phyloP scores from a whole-genome alignment of 2,329 filamentous ascomycete genomes.

The Trichoderma breve region DNA sequence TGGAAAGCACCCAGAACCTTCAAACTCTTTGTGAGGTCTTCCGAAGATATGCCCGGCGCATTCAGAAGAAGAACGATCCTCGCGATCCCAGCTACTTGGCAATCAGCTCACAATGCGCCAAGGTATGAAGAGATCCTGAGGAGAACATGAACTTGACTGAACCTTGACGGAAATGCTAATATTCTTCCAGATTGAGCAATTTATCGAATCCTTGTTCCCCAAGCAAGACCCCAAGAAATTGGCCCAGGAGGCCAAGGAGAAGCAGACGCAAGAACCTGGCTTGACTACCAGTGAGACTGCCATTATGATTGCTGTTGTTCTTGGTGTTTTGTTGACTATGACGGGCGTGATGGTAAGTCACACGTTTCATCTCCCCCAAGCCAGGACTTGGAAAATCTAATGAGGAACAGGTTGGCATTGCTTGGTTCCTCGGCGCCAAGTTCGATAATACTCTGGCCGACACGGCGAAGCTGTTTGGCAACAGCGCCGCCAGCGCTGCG shows the following conservation, averaged over 20 bases:
- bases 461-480: conserved; percentile 2
- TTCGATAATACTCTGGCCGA: conserved; percentile 57
- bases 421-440: conserved; percentile 77
- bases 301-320: conserved; percentile 64
- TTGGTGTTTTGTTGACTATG: conserved; percentile 68
- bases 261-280: conserved; percentile 40
- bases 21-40: conserved; percentile 79
- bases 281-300: conserved; percentile 59
- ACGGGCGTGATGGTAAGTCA: conserved; percentile 73
- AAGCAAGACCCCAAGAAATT: conserved; percentile 68
- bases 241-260: conserved; percentile 38
- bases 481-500: conserved; percentile 22
- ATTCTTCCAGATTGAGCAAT: conserved; percentile 74
- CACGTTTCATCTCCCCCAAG: background rate
- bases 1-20: conserved; percentile 88
- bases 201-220: conserved; percentile 92
- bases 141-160: too few species aligned
- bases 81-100: conserved; percentile 88
- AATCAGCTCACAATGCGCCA: conserved; percentile 86
- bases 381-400: background rate
- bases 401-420: conserved; percentile 63
- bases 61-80: conserved; percentile 91
- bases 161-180: conserved; percentile 15
- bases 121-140: conserved; percentile 50
- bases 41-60: conserved; percentile 71